Base-by-base conservation (phyloP, 2,329 filamentous ascomycete species). In the Cercospora berteroae region DNA sequence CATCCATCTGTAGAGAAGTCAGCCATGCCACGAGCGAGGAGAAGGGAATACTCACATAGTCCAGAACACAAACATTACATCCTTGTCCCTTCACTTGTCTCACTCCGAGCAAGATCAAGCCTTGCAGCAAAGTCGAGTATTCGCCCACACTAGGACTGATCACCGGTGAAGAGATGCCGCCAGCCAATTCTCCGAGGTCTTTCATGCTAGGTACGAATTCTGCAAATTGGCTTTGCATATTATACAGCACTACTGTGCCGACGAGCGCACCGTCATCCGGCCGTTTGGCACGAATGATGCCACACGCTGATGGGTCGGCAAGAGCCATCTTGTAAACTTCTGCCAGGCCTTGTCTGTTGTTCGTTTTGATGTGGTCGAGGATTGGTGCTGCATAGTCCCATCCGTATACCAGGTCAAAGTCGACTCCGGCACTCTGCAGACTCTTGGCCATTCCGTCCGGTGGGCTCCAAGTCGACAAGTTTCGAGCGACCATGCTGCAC, bases 321-420 rank as follows among this genome's bases (percentile, higher is more conserved):
- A 96, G 83, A 0, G 92, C 93, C 63, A 89, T 85, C 64, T 88
- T 88, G 80, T 96, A 96, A 20, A 96, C 87, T 76, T 94, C 92
- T 42, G 90, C 84, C 0, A 94, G 86, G 50, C 93, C 92, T 64
- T 91, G 89, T n/a, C 88, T 87, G 48, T 91, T 89, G 78, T 90
- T 88, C 0, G 88, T 86, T 63, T 87, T 88, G 69, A 95, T 89
- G 73, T 94, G 91, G 71, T 87, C 86, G 20, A 96, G 83, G 36
- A 96, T 90, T 3, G 85, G 84, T 10, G 90, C 89, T 9, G 89
- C 87, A 72, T 93, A 92, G 64, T 93, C 90, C 78, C 89, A 86
- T 8, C 92, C 92, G 73, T 93, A 89, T 18, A 96, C 91, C 44
- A 96, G 84, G 73, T 96, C 93, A 74, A 96, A 96, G 73, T 89